Conservation (phyloP, 2,329 filamentous ascomycete species). For the Boeremia exigua region DNA sequence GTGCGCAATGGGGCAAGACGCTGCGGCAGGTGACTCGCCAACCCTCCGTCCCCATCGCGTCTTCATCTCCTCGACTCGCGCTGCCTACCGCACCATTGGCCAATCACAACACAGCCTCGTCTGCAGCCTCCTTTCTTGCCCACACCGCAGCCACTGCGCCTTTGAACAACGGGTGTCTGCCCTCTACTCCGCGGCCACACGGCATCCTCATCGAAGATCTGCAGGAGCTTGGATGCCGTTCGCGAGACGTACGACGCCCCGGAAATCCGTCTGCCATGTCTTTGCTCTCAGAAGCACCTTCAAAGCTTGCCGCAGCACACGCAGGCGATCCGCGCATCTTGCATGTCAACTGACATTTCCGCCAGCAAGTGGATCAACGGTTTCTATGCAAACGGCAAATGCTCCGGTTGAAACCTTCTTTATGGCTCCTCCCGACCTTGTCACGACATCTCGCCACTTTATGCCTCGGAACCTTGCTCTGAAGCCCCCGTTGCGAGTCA, state of each 20-base stretch:
- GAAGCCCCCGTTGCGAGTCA: conserved; percentile 10
- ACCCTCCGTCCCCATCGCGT: conserved; percentile 37
- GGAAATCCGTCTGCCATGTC: background rate
- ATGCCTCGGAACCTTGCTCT: conserved; percentile 10
- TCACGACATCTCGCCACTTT: conserved; percentile 15
- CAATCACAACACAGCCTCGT: conserved; percentile 28
- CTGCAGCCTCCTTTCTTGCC: conserved; percentile 22
- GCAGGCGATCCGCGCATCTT: background rate
- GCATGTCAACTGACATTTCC: conserved; percentile 2
- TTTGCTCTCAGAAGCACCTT: background rate
- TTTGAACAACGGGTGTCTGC: background rate
- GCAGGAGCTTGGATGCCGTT: conserved; percentile 18
- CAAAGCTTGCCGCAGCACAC: background rate
- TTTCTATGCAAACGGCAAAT: conserved; percentile 3
- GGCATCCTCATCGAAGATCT: conserved; percentile 9
- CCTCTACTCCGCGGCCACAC: conserved; percentile 4
- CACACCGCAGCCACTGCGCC: conserved; percentile 2
- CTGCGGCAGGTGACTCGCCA: conserved; percentile 27
- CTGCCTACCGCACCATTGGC: conserved; percentile 4
- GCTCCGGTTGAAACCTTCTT: conserved; percentile 13
- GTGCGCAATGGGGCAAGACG: conserved; percentile 22
- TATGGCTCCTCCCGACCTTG: conserved; percentile 10
- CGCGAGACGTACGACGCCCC: background rate
- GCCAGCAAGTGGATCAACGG: conserved; percentile 12
- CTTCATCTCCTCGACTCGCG: conserved; percentile 48